Evolutionary conservation across 2,329 filamentous ascomycete genomes (phyloP), one percentile per base, ranked within the genome.

Genomic region (Metarhizium rileyi): DNA sequence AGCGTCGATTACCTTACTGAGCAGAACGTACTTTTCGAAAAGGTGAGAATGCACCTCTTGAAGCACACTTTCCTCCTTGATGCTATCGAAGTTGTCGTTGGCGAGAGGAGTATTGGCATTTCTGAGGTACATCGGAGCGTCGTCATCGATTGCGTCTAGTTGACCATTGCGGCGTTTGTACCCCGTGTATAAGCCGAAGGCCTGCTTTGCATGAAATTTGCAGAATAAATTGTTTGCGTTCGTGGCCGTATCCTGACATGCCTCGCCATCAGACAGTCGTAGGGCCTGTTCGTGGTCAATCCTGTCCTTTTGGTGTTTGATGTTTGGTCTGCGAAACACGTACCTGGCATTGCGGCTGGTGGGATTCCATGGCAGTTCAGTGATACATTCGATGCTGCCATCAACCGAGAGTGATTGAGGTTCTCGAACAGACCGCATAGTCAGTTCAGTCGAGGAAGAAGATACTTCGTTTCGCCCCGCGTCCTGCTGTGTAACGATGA

Each of bases 231-330:
- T 47, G 26, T 57, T 55, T 6, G 56, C 55, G 10, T 58, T 50
- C 9, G 59, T 60, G 20, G 57, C 57, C 23, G 58, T 52, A 78
- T 86, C 5, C 65, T 83, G 45, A 77, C 73, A 49, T 84, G 90
- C 55, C 81, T 95, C 52, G 67, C 76, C 26, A 45, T 50, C 48
- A 9, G 45, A 47, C n/a, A 47, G 33, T n/a, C 45, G 20, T 14
- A 47, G 14, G 14, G 45, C 45, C 45, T 47, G 23, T 25, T 25
- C 41, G 23, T 5, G 41, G 41, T 44, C 23, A 44, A 23, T 28
- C n/a, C 36, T 12, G n/a, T 22, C 6, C n/a, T 40, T 16, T 36
- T 5, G 16, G 5, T n/a, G 10, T n/a, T 14, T 36, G 5, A 14
- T 36, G 9, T 36, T n/a, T 10, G 33, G 10, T 36, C 16, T 5